A percentile compares a stretch with the other conserved stretches of the same genome.
phyloP scores from a whole-genome alignment of 148 eudicot genomes.

The Camellia sinensis region DNA sequence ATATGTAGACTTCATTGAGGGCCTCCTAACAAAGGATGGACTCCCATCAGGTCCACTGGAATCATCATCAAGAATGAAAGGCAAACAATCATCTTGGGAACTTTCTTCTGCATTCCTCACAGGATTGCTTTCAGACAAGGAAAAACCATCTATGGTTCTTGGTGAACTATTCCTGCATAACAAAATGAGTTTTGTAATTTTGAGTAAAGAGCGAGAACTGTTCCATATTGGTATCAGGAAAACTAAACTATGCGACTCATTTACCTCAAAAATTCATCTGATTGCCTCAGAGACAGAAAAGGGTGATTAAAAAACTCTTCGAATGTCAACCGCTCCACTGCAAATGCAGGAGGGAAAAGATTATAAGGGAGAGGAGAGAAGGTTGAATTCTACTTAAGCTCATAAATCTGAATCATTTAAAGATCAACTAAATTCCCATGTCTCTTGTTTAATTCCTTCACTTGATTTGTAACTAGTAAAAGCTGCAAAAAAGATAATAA shows the following conservation, averaged over 20 bases:
- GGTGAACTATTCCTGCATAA: constrained; percentile 43
- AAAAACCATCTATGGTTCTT: constrained; percentile 35
- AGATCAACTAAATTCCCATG: constrained; percentile 9
- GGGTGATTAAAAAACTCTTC: constrained; percentile 96
- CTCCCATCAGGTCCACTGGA: constrained; percentile 70
- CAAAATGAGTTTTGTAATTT: constrained; percentile 16
- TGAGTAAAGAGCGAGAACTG: constrained; percentile 6
- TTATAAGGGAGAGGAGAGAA: constrained; percentile 10
- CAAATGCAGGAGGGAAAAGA: constrained; percentile 15
- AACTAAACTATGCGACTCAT: background rate
- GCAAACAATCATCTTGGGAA: constrained; percentile 76
- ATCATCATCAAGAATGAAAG: constrained; percentile 77
- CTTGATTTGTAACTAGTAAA: background rate
- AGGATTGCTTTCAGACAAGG: constrained; percentile 32
- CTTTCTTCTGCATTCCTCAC: constrained; percentile 46
- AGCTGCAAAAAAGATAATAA: background rate
- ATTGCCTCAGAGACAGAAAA: constrained; percentile 53
- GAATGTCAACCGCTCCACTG: constrained; percentile 93
- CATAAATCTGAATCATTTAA: background rate
- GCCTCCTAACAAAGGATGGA: constrained; percentile 51
- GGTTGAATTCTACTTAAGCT: constrained; percentile 6
- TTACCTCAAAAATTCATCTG: constrained; percentile 60
- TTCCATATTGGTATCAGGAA: background rate
- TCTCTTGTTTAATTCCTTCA: background rate
- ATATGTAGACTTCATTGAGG: constrained; percentile 50